A percentile compares a stretch with the other conserved stretches of the same genome.
phyloP scores from a whole-genome alignment of 2,329 filamentous ascomycete species.

The Thielaviopsis musarum region DNA sequence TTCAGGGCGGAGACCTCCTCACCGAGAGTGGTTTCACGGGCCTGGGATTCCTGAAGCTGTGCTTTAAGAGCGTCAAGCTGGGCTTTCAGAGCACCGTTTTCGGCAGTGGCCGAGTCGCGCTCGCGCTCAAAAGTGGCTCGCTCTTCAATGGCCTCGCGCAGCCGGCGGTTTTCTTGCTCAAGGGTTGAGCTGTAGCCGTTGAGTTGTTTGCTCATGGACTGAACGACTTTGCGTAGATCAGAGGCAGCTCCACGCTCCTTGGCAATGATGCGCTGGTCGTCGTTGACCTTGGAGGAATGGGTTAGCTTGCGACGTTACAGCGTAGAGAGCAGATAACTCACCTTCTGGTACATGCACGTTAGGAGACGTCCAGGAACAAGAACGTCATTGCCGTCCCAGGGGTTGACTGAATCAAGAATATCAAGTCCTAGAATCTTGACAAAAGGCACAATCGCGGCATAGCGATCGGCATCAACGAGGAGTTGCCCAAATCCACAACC shows the following conservation, averaged over 20 bases:
- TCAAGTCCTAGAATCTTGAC: slow-evolving; percentile 10
- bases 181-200: slow-evolving; percentile 29
- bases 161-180: slow-evolving; percentile 27
- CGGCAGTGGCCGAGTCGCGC: slow-evolving; percentile 19
- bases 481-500: background rate
- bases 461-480: slow-evolving; percentile 10
- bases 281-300: slow-evolving; percentile 13
- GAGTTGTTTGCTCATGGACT: slow-evolving; percentile 27
- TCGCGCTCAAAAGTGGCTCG: slow-evolving; percentile 31
- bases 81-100: slow-evolving; percentile 19
- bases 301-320: slow-evolving; percentile 5
- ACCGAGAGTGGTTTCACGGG: slow-evolving; percentile 20
- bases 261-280: slow-evolving; percentile 25
- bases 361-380: slow-evolving; percentile 7
- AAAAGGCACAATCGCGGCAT: slow-evolving; percentile 8
- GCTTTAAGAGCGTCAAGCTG: slow-evolving; percentile 21
- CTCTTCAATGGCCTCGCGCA: slow-evolving; percentile 34
- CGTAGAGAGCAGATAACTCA: background rate
- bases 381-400: slow-evolving; percentile 5
- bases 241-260: slow-evolving; percentile 18
- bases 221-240: slow-evolving; percentile 24
- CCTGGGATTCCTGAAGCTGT: slow-evolving; percentile 14
- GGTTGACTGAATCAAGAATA: slow-evolving; percentile 5
- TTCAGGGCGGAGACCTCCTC: slow-evolving; percentile 15
- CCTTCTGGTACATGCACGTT: slow-evolving; percentile 11